A percentile compares a stretch with the other conserved stretches of the same genome.
Conservation (phyloP, 1,284 basidiomycete genomes). For the Macrocystidia cucumis region DNA sequence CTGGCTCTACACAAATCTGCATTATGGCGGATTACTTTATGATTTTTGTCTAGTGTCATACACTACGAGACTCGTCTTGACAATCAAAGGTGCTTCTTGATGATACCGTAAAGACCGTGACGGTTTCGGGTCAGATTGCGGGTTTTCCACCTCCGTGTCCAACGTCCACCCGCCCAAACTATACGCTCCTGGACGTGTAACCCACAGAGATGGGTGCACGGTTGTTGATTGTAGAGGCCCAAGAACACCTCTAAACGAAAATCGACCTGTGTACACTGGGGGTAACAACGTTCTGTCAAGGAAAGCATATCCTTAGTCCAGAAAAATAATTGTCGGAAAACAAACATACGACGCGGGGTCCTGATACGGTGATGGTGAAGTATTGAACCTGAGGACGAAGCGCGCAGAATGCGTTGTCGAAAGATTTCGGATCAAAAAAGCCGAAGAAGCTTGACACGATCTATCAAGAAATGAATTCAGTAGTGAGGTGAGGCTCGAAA, state of each 20-base stretch:
- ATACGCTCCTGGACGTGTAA: slow-evolving; percentile 60
- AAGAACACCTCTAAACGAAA: slow-evolving; percentile 51
- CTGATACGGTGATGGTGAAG: slow-evolving; percentile 16
- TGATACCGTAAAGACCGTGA: slow-evolving; percentile 30
- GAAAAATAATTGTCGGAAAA: slow-evolving; percentile 2
- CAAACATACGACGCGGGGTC: slow-evolving; percentile 28
- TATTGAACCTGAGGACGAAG: slow-evolving; percentile 42
- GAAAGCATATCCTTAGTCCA: slow-evolving; percentile 4
- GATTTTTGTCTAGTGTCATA: slow-evolving; percentile 18
- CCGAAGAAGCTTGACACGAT: slow-evolving; percentile 44
- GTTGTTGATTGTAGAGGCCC: slow-evolving; percentile 35
- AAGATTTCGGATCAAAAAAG: slow-evolving; percentile 61
- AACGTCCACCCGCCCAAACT: slow-evolving; percentile 53
- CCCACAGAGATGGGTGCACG: slow-evolving; percentile 45
- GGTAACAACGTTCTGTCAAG: slow-evolving; percentile 30
- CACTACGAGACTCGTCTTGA: slow-evolving; percentile 38
- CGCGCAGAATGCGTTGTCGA: slow-evolving; percentile 51
- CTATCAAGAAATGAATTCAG: slow-evolving; percentile 25
- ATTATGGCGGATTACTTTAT: too few species aligned
- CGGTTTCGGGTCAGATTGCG: slow-evolving; percentile 24
- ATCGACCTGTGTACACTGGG: slow-evolving; percentile 50
- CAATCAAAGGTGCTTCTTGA: slow-evolving; percentile 34
- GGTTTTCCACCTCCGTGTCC: slow-evolving; percentile 61
- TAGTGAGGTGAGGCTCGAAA: slow-evolving; percentile 2
- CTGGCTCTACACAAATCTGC: too few species aligned